Conservation (phyloP, 805 yeast genomes). For the Kurtzmaniella fragi region DNA sequence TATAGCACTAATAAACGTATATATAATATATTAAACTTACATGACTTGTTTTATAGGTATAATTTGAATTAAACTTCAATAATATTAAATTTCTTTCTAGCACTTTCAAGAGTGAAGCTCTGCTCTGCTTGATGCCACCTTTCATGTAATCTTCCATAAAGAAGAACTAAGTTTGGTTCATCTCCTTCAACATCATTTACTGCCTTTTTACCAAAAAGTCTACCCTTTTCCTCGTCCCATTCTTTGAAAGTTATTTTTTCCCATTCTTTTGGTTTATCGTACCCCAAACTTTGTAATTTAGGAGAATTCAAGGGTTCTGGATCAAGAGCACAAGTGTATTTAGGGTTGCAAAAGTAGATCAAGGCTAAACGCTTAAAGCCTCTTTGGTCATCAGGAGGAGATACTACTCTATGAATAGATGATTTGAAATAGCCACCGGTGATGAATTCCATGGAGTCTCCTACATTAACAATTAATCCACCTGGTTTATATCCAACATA, state of each 20-base stretch:
- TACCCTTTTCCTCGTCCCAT: constrained; percentile 41
- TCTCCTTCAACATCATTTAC: constrained; percentile 17
- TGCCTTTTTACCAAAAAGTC: constrained; percentile 38
- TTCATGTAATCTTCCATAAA: constrained; percentile 39
- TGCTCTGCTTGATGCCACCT: constrained; percentile 37
- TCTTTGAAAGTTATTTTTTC: constrained; percentile 20
- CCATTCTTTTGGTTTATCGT: constrained; percentile 15
- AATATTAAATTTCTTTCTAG: constrained; percentile 18
- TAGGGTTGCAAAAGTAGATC: constrained; percentile 22
- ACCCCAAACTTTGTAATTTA: constrained; percentile 17
- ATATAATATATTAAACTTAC: not conserved
- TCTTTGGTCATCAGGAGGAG: constrained; percentile 22
- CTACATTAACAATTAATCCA: constrained; percentile 24
- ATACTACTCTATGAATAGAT: constrained; percentile 21
- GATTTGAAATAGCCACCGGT: constrained; percentile 26
- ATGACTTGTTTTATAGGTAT: not conserved
- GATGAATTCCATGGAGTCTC: constrained; percentile 27
- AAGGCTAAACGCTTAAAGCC: constrained; percentile 18
- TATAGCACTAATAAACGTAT: constrained; percentile 1
- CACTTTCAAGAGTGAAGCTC: constrained; percentile 21
- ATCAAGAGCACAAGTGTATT: constrained; percentile 14
- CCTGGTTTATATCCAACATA: constrained; percentile 26
- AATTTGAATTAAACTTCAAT: constrained; percentile 6
- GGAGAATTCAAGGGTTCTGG: constrained; percentile 22
- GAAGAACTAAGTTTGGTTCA: constrained; percentile 31